Conservation (phyloP, 2,329 filamentous ascomycete genomes). For the Kalmusia sp. region DNA sequence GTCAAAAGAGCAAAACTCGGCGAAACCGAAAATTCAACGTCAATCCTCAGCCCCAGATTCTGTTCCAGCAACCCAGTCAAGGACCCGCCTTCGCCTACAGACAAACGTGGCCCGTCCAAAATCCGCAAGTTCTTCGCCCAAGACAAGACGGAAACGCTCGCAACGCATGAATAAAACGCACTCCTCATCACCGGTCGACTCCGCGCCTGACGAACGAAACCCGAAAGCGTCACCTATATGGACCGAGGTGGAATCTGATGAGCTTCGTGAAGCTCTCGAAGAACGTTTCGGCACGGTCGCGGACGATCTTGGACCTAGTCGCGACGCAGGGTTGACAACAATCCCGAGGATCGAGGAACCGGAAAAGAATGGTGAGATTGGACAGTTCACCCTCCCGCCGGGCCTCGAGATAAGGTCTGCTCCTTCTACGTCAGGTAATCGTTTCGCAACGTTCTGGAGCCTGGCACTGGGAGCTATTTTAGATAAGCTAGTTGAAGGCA, state of each 20-base stretch:
- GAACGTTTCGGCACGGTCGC: slow-evolving; percentile 18
- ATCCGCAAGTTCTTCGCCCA: slow-evolving; percentile 32
- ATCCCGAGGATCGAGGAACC: slow-evolving; percentile 27
- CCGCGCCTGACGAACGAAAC: background rate
- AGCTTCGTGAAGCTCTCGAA: slow-evolving; percentile 27
- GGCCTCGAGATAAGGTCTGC: slow-evolving; percentile 28
- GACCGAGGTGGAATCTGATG: slow-evolving; percentile 24
- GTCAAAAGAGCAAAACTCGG: background rate
- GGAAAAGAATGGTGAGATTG: slow-evolving; percentile 13
- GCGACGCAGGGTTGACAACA: background rate
- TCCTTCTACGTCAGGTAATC: slow-evolving; percentile 14
- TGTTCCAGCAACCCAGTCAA: slow-evolving; percentile 3
- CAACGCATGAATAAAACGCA: slow-evolving; percentile 15
- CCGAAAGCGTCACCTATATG: slow-evolving; percentile 19
- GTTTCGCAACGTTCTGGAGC: slow-evolving; percentile 25
- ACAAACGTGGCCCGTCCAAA: slow-evolving; percentile 27
- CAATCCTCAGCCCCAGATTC: slow-evolving; percentile 20
- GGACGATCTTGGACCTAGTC: background rate
- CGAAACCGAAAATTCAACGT: slow-evolving; percentile 9
- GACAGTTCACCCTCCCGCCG: slow-evolving; percentile 29
- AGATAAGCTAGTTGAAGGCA: slow-evolving; percentile 26
- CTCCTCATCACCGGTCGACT: slow-evolving; percentile 18
- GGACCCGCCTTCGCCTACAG: slow-evolving; percentile 22
- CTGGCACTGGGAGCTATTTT: slow-evolving; percentile 30
- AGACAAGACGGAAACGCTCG: slow-evolving; percentile 20